Percentiles rank a stretch among this genome's conserved stretches.
phyloP scores from a whole-genome alignment of 805 yeast genomes.

The Hanseniaspora valbyensis region DNA sequence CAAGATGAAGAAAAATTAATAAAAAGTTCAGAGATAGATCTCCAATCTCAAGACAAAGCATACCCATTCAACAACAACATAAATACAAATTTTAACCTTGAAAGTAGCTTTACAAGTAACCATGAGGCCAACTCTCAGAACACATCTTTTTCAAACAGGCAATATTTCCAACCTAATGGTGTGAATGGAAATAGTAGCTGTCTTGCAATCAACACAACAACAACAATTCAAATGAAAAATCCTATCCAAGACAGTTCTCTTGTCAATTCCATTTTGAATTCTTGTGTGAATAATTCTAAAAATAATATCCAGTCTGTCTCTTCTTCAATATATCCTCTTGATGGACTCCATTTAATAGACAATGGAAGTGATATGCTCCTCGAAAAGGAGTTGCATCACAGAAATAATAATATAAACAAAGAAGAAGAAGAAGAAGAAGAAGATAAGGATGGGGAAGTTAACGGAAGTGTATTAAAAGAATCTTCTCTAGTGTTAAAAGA shows the following conservation, averaged over 20 bases:
- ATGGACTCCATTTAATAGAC: too few relatives aligned
- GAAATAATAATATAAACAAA: too few relatives aligned
- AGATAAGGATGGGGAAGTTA: too few relatives aligned
- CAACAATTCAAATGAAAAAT: neutral
- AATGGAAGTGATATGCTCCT: neutral
- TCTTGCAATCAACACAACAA: neutral
- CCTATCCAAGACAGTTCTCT: slow-evolving; percentile 4
- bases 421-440: too few relatives aligned
- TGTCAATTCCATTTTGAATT: slow-evolving; percentile 1
- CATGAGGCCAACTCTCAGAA: too few relatives aligned
- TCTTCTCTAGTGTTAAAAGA: neutral
- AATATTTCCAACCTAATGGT: too few relatives aligned
- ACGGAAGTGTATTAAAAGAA: neutral
- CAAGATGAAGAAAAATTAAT: neutral
- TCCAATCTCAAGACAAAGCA: too few relatives aligned
- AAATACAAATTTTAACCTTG: neutral
- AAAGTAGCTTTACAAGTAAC: neutral
- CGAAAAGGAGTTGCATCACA: too few relatives aligned
- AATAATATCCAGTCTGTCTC: neutral
- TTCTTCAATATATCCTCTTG: neutral
- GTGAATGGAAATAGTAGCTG: too few relatives aligned
- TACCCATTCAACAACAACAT: too few relatives aligned
- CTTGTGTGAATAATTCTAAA: neutral
- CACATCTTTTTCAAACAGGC: neutral
- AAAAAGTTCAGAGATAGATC: too few relatives aligned